phyloP scores from a whole-genome alignment of 2,329 filamentous ascomycete species.

The Apiospora pterosperma region DNA sequence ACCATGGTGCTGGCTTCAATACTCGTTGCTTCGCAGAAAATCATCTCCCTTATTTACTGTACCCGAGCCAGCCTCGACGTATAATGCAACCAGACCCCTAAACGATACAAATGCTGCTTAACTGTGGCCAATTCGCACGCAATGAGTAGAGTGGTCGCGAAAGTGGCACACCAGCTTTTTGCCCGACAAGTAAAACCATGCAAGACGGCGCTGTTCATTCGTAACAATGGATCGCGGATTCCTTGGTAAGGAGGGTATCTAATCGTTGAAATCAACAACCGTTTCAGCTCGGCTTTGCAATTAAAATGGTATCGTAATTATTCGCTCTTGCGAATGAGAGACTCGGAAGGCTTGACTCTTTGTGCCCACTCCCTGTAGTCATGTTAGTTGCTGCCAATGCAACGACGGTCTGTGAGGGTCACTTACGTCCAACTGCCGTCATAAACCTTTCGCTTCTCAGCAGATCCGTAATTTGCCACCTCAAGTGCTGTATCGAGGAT shows the following conservation, averaged over 20 bases:
- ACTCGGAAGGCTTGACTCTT: constrained; percentile 57
- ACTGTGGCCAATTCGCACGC: constrained; percentile 2
- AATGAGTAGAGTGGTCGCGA: constrained; percentile 1
- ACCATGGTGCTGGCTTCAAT: neutral
- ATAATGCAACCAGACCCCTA: neutral
- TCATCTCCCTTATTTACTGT: neutral
- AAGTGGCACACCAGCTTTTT: neutral
- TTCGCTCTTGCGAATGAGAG: constrained; percentile 54
- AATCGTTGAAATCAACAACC: constrained; percentile 13
- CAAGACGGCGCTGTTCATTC: neutral
- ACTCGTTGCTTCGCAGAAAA: neutral
- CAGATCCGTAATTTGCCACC: constrained; percentile 69
- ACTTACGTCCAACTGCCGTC: constrained; percentile 98
- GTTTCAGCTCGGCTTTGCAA: neutral
- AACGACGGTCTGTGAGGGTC: neutral
- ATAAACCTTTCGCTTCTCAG: constrained; percentile 72
- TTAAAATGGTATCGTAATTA: neutral
- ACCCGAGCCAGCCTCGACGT: neutral
- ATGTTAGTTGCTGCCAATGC: constrained; percentile 21
- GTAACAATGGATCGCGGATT: constrained; percentile 1
- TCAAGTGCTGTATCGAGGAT: constrained; percentile 84
- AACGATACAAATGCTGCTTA: neutral
- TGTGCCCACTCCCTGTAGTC: constrained; percentile 62
- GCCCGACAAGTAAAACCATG: neutral
- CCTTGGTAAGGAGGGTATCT: constrained; percentile 22